Evolutionary conservation across 2,329 filamentous ascomycete genomes (phyloP), one percentile per base, ranked within the genome.

Genomic region (Aspergillus fischeri): DNA sequence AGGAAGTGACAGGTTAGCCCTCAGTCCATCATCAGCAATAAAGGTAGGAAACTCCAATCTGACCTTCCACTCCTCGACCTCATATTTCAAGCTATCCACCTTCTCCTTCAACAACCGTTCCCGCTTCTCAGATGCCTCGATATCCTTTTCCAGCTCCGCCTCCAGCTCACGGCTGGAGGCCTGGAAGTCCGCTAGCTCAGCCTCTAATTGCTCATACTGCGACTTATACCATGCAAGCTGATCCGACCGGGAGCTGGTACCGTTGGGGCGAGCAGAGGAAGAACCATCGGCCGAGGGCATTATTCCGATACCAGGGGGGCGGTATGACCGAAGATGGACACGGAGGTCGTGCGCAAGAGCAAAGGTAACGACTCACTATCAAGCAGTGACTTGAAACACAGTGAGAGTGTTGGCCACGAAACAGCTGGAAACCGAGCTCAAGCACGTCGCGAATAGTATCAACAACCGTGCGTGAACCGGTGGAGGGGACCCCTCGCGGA

Each of bases 11-110:
- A 42, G 35, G 55, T 66, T 44, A 63, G 61, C 48, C 32, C 41
- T 41, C 24, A n/a, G 27, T 53, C 51, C 32, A 27, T 50, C 24
- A 55, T 21, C 25, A 38, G 29, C 45, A 35, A 48, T 38, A 11
- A 25, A 49, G 20, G 45, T 10, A 38, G 45, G 9, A 42, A 38
- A 45, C 42, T 7, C 41, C n/a, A 20, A 35, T 42, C 63, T 75
- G 79, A 93, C 92, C 87, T 97, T 97, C 94, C 94, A 99, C 77
- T 99, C 94, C 57, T 97, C 92, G 0, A 94, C 92, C 74, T 97
- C 92, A 70, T 91, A 99, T 51, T 83, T 86, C 61, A 96, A 75
- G 41, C 82, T 83, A 74, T 97, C 93, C 0, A 91, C 89, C 78
- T 93, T 96, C 74, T 96, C 89, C 73, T 92, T 88, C 66, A 97